Percentiles rank a stretch among this genome's conserved stretches.
phyloP scores from a whole-genome alignment of 768 basidiomycete genomes.

The Gyrodon lividus region DNA sequence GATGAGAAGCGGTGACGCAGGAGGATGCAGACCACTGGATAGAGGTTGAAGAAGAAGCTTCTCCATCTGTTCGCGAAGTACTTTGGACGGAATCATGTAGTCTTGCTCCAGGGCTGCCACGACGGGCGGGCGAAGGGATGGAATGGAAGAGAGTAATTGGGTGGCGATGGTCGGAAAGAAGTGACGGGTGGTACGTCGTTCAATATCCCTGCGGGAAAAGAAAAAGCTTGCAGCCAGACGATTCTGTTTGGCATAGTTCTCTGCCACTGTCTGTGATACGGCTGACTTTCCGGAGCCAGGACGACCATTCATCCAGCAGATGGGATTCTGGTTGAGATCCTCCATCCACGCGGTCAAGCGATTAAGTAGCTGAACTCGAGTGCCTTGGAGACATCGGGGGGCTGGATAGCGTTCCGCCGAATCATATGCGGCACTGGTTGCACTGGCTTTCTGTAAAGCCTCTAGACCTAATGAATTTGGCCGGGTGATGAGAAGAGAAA shows the following conservation, averaged over 20 bases:
- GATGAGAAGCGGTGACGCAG: conserved; percentile 15
- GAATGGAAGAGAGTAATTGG: conserved; percentile 26
- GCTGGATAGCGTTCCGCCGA: conserved; percentile 11
- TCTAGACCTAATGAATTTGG: conserved; percentile 1
- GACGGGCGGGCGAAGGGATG: conserved; percentile 22
- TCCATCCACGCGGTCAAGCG: conserved; percentile 10
- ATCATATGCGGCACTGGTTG: conserved; percentile 11
- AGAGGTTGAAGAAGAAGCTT: conserved; percentile 25
- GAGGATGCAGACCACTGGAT: conserved; percentile 8
- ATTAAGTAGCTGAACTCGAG: conserved; percentile 11
- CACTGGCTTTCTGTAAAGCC: conserved; percentile 11
- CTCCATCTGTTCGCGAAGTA: conserved; percentile 30
- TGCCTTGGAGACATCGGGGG: conserved; percentile 10
- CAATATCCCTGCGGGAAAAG: conserved; percentile 31
- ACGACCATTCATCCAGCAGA: conserved; percentile 21
- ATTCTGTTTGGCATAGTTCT: conserved; percentile 17
- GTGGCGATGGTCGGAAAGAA: conserved; percentile 33
- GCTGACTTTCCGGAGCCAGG: conserved; percentile 26
- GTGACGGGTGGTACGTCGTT: conserved; percentile 20
- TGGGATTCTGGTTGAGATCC: neutral
- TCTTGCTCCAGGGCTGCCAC: conserved; percentile 23
- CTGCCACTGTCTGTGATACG: conserved; percentile 32
- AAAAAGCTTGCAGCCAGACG: conserved; percentile 36
- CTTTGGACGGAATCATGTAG: conserved; percentile 25
- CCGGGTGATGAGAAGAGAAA: neutral